Base-by-base conservation (phyloP, 192 early-diverging fungal species). In the Coemansia brasiliensis region DNA sequence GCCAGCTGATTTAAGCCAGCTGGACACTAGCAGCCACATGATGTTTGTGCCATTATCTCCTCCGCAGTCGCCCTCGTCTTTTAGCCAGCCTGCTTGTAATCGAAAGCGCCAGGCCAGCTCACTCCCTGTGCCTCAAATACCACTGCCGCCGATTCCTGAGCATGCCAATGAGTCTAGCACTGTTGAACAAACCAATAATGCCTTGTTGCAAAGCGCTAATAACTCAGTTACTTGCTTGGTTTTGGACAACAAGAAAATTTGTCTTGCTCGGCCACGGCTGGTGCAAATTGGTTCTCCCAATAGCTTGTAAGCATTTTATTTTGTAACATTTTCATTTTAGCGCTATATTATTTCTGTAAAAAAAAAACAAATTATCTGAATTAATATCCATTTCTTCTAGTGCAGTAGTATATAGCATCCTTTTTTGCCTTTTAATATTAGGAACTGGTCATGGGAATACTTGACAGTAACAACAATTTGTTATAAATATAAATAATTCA, bases 231-330 rank as follows among this genome's bases (percentile, higher is more conserved):
- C 45, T 13, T 58, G 57, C 18, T 32, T 76, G 39, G 59, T 76
- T 10, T 41, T 76, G 21, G 73, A 65, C 41, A 76, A 61, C 46
- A 76, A 69, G 58, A 69, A 61, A 20, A 60, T 76, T 5, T 63
- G 62, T 17, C 42, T 76, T 29, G 73, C 73, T 3, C 66, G 73
- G 24, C 73, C 73, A 22, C 63, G 63, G n/a, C 59, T 76, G 12
- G 54, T 76, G 9, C 59, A 62, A 29, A 76, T 76, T 15, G 39
- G 10, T 12, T 26, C 39, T 3, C 44, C 18, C 9, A 27, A 17
- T 25, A 57, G 55, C 27, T 15, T 16, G 11, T 52, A 20, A 37
- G 51, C 35, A 20, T 18, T 52, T n/a, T n/a, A n/a, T n/a, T 2
- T 9, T 49, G 48, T 52, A 52, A 37, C 27, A 41, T 43, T 53